Conservation (phyloP, 495 filamentous ascomycete genomes). For the Trichoderma parareesei region DNA sequence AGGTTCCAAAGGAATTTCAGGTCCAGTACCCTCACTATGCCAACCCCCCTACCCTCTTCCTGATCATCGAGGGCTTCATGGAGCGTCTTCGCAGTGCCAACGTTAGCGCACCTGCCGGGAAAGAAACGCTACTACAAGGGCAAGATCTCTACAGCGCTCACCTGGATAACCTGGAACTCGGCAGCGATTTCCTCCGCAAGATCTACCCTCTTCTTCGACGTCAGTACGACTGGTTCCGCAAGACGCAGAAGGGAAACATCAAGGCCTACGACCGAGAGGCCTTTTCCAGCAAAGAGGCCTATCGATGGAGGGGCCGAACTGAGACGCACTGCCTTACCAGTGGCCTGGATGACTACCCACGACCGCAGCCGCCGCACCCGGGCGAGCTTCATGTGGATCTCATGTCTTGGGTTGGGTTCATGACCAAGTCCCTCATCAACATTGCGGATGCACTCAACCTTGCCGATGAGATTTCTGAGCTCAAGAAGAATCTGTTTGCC, state of each 20-base stretch:
- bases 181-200: constrained; percentile 63
- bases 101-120: constrained; percentile 24
- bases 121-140: constrained; percentile 27
- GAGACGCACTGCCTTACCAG: constrained; percentile 81
- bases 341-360: constrained; percentile 91
- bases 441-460: constrained; percentile 67
- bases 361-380: constrained; percentile 91
- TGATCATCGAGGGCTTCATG: constrained; percentile 75
- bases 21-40: constrained; percentile 96
- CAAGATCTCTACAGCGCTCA: constrained; percentile 46
- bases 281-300: constrained; percentile 79
- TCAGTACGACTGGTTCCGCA: constrained; percentile 91
- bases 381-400: constrained; percentile 95
- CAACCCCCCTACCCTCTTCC: constrained; percentile 94
- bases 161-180: constrained; percentile 57
- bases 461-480: constrained; percentile 63
- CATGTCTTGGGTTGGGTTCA: constrained; percentile 94
- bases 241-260: constrained; percentile 83
- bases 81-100: constrained; percentile 53
- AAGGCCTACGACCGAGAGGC: constrained; percentile 84
- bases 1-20: constrained; percentile 93
- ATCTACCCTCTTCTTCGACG: constrained; percentile 89
- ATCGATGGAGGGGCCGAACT: constrained; percentile 92
- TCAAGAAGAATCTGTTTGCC: constrained; percentile 62
- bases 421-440: constrained; percentile 70